Base-by-base conservation (phyloP, 768 basidiomycete species). In the Vararia minispora region DNA sequence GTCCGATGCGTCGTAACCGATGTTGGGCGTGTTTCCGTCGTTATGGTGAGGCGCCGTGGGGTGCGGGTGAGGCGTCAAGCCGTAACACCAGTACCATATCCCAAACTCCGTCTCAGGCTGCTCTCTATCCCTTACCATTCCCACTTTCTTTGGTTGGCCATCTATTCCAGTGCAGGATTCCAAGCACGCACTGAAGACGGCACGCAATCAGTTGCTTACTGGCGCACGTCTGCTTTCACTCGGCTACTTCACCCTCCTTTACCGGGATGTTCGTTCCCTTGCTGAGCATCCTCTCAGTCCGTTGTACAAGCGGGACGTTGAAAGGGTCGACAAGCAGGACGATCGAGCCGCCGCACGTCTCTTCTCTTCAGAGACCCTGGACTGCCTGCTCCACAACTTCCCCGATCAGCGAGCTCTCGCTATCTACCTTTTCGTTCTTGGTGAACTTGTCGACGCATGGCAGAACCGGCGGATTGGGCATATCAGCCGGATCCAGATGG, bases 321-420 rank as follows among this genome's bases (percentile, higher is more conserved):
- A 62, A 13, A 59, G 59, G 31, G 21, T 65, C 0, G 65, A 71
- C 37, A 44, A 57, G 0, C 66, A 71, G 52, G 69, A 70, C 47
- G 65, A 71, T 43, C 54, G 50, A 41, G 67, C 67, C 0, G 68
- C 67, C 0, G 39, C 56, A 3, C 55, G 61, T 0, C 43, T 69
- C 0, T 66, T 68, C 40, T 66, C 60, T 5, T 58, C 34, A 1
- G 34, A 35, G 20, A 23, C 34, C 23, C 21, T 35, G 6, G 6
- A 20, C 13, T 35, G 18, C 21, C 18, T 22, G 12, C 34, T 35
- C 22, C 13, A 8, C 1, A 14, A 35, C 11, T 46, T 56, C 39
- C 55, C 60, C 0, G 52, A 61, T 2, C 29, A 49, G 0, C 16
- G 45, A 1, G 63, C 58, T 2, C 14, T 46, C 0, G 50, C 54